phyloP scores from a whole-genome alignment of 1,284 basidiomycete genomes.

The Boletus austroedulis region DNA sequence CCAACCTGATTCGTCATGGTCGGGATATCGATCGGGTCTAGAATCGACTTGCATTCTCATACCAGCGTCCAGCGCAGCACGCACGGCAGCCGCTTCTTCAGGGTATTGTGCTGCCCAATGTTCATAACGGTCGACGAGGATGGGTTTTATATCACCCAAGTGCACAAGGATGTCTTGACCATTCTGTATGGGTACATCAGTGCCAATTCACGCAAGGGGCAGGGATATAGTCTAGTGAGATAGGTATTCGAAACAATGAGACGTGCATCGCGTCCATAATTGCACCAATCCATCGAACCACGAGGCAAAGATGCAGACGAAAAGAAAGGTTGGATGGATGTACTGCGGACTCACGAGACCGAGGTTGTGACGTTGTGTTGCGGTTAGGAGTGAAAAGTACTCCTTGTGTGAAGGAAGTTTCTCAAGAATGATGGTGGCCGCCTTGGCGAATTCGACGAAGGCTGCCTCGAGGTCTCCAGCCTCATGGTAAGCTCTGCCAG shows the following conservation, averaged over 20 bases:
- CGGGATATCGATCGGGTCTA: slow-evolving; percentile 27
- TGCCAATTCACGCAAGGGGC: background rate
- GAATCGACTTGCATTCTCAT: slow-evolving; percentile 26
- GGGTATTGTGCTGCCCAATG: slow-evolving; percentile 44
- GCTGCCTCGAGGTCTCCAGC: slow-evolving; percentile 35
- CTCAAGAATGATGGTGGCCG: slow-evolving; percentile 44
- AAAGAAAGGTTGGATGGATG: background rate
- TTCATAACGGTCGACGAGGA: slow-evolving; percentile 51
- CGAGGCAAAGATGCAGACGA: background rate
- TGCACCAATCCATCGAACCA: slow-evolving; percentile 4
- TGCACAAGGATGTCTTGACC: slow-evolving; percentile 63
- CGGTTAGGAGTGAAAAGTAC: slow-evolving; percentile 36
- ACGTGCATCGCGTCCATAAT: background rate
- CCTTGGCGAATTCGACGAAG: slow-evolving; percentile 41
- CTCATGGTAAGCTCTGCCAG: slow-evolving; percentile 27
- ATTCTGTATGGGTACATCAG: slow-evolving; percentile 48
- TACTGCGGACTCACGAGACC: slow-evolving; percentile 37
- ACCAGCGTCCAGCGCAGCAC: slow-evolving; percentile 20
- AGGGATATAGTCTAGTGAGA: background rate
- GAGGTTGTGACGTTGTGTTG: slow-evolving; percentile 39
- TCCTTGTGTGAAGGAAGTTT: slow-evolving; percentile 41
- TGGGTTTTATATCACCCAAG: slow-evolving; percentile 49
- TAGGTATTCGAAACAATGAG: background rate
- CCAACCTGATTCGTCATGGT: slow-evolving; percentile 40
- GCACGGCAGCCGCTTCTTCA: slow-evolving; percentile 29